These are phyloP conservation scores for Trichomonascaceae sp. DNA, from an alignment of 1,139 yeast genomes.

Conservation along the genomic window DNA sequence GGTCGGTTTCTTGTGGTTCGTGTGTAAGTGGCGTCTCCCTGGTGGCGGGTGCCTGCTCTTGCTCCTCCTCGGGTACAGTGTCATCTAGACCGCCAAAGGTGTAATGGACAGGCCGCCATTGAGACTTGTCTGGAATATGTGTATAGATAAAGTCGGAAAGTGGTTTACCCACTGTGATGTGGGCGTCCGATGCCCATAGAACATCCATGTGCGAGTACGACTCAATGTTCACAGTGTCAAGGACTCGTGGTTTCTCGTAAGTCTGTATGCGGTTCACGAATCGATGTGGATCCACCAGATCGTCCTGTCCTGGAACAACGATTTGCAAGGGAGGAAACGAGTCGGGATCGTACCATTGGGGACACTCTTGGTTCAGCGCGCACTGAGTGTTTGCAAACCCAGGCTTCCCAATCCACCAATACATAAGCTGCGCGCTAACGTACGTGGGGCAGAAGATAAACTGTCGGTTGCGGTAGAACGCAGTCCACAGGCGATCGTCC, in stretches of 20 bases:
- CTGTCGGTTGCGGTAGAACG: conserved; percentile 50
- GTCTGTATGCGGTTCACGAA: conserved; percentile 37
- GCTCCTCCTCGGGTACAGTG: too few species aligned
- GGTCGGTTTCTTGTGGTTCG: too few species aligned
- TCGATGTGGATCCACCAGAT: conserved; percentile 51
- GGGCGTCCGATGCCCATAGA: conserved; percentile 73
- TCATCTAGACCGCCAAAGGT: too few species aligned
- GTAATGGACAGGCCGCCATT: too few species aligned
- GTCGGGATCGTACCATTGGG: conserved; percentile 43
- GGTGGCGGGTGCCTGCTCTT: too few species aligned
- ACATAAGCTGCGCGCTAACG: conserved; percentile 68
- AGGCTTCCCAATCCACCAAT: conserved; percentile 66
- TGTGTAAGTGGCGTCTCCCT: too few species aligned
- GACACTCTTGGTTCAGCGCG: conserved; percentile 32
- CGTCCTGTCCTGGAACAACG: conserved; percentile 51
- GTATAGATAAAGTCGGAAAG: conserved; percentile 25
- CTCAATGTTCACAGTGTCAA: conserved; percentile 20
- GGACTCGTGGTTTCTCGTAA: conserved; percentile 33
- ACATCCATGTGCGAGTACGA: conserved; percentile 82
- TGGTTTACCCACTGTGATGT: conserved; percentile 35
- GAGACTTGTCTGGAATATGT: conserved; percentile 8
- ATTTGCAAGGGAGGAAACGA: conserved; percentile 42
- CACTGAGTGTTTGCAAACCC: conserved; percentile 44
- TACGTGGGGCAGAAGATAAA: conserved; percentile 79
- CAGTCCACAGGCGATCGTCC: conserved; percentile 72